Conservation (phyloP, 768 basidiomycete species). For the Kockovaella imperatae region DNA sequence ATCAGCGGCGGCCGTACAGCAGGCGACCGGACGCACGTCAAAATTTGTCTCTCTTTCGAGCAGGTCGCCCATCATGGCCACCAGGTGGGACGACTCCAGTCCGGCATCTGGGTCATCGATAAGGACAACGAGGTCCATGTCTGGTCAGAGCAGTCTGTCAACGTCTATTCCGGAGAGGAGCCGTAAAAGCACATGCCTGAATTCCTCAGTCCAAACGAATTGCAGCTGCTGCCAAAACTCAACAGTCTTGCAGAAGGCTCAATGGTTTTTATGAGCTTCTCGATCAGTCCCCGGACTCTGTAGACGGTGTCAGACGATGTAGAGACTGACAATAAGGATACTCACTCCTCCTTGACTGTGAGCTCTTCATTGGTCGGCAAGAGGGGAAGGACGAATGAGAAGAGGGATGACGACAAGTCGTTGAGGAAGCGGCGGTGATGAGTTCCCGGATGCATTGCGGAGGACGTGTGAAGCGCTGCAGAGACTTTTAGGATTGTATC, state of each 20-base stretch:
- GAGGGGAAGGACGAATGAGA: slow-evolving; percentile 84
- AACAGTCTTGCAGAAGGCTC: slow-evolving; percentile 82
- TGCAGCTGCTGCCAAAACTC: slow-evolving; percentile 93
- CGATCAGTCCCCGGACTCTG: slow-evolving; percentile 77
- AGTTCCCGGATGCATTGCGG: slow-evolving; percentile 36
- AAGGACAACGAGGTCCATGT: slow-evolving; percentile 98
- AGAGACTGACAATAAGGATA: not conserved
- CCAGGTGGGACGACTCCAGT: slow-evolving; percentile 73
- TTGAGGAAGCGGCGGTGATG: slow-evolving; percentile 42
- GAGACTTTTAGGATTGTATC: too few species aligned
- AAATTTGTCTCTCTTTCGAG: slow-evolving; percentile 64
- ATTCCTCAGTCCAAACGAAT: slow-evolving; percentile 92
- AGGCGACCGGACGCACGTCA: slow-evolving; percentile 11
- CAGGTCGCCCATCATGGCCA: slow-evolving; percentile 85
- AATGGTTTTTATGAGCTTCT: slow-evolving; percentile 89
- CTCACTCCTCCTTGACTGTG: slow-evolving; percentile 77
- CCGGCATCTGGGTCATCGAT: slow-evolving; percentile 75
- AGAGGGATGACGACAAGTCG: slow-evolving; percentile 81
- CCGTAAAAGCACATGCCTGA: slow-evolving; percentile 56
- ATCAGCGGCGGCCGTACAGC: slow-evolving; percentile 4
- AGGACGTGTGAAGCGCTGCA: too few species aligned
- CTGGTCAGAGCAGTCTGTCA: slow-evolving; percentile 47
- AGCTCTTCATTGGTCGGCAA: slow-evolving; percentile 84
- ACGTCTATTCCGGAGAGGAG: not conserved
- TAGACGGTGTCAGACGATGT: not conserved